Conservation (phyloP, 495 filamentous ascomycete species). For the Daldinia grandis region DNA sequence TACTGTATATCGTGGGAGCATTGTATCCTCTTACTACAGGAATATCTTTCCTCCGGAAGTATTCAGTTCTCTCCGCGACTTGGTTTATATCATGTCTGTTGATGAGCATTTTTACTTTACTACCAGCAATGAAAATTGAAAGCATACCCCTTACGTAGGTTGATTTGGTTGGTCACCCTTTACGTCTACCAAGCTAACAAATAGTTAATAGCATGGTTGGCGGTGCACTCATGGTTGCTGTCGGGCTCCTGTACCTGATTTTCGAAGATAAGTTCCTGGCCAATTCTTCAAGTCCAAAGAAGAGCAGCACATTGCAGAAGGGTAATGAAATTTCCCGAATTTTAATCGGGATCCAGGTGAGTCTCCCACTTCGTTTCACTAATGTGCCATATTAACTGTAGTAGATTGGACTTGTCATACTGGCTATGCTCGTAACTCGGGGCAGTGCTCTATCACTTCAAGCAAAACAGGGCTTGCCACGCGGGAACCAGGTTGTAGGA, state of each 20-base stretch:
- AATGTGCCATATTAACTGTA: constrained; percentile 36
- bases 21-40: constrained; percentile 85
- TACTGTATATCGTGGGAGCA: constrained; percentile 76
- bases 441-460: constrained; percentile 84
- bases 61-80: constrained; percentile 67
- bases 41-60: constrained; percentile 69
- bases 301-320: constrained; percentile 38
- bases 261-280: constrained; percentile 77
- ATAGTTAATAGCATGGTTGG: constrained; percentile 68
- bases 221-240: constrained; percentile 77
- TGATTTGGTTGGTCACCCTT: neutral
- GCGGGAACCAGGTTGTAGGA: constrained; percentile 87
- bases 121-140: constrained; percentile 88
- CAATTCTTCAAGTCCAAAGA: constrained; percentile 48
- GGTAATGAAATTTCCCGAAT: constrained; percentile 46
- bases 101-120: constrained; percentile 91
- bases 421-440: constrained; percentile 85
- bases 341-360: constrained; percentile 57
- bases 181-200: constrained; percentile 42
- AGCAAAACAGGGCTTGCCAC: constrained; percentile 84
- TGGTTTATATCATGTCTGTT: constrained; percentile 80
- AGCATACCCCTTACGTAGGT: constrained; percentile 79
- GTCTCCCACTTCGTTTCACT: constrained; percentile 14
- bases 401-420: constrained; percentile 79
- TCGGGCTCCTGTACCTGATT: constrained; percentile 81